Evolutionary conservation across 257 asterid species (phyloP).

Genomic region (Rehmannia glutinosa): DNA sequence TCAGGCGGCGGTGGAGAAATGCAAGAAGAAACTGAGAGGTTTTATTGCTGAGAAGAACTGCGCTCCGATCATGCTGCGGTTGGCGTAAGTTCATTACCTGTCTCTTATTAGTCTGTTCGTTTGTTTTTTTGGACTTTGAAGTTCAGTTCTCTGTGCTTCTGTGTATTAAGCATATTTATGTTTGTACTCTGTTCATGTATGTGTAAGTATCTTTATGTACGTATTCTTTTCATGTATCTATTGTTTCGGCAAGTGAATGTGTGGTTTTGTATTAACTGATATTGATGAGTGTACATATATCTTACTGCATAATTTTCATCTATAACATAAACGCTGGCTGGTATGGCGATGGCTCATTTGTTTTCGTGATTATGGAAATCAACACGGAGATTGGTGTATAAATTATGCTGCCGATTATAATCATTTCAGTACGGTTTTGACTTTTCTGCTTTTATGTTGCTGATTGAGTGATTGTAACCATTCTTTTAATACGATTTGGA

Average conservation of each 20-base stretch:
- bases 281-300: no score
- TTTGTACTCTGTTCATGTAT: background rate
- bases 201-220: background rate
- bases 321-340: no score
- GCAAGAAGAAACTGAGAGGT: constrained; percentile 66
- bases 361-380: no score
- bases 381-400: no score
- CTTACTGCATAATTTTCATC: no score
- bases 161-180: background rate
- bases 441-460: no score
- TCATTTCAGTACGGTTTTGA: no score
- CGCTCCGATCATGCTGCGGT: constrained; percentile 49
- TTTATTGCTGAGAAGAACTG: constrained; percentile 45
- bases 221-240: background rate
- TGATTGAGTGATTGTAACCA: no score
- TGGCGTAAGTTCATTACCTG: constrained; percentile 31
- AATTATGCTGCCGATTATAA: no score
- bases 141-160: background rate
- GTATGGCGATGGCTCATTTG: no score
- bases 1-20: constrained; percentile 50
- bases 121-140: background rate
- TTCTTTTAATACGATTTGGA: no score
- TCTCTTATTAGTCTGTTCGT: background rate
- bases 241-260: background rate
- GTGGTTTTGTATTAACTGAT: no score